Conservation (phyloP, 768 basidiomycete species). For the Pulveroboletus sp. region DNA sequence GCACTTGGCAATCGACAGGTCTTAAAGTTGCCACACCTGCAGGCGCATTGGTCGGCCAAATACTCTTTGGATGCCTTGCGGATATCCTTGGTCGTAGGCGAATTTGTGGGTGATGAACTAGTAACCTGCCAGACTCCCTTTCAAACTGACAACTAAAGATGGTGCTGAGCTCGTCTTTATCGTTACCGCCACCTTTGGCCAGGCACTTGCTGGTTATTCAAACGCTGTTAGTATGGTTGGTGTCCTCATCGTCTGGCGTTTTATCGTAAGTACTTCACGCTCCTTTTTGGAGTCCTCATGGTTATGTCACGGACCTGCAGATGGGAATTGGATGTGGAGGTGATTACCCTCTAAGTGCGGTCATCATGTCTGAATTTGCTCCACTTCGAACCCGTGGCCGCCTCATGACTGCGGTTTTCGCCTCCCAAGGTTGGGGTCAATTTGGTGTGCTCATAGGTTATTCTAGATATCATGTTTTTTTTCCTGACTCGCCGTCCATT, state of each 20-base stretch:
- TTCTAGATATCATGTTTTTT: background rate
- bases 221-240: conserved; percentile 62
- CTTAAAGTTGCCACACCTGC: conserved; percentile 73
- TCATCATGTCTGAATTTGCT: conserved; percentile 89
- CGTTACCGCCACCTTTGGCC: conserved; percentile 70
- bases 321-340: conserved; percentile 84
- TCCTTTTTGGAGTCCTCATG: background rate
- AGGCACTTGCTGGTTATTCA: conserved; percentile 64
- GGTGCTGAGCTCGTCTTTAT: conserved; percentile 65
- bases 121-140: background rate
- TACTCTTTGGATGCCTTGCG: conserved; percentile 74
- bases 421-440: conserved; percentile 87
- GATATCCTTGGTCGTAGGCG: conserved; percentile 70
- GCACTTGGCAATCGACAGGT: conserved; percentile 64
- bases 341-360: conserved; percentile 77
- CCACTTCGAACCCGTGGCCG: conserved; percentile 71
- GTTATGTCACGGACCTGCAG: conserved; percentile 24
- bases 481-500: background rate
- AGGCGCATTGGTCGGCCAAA: conserved; percentile 67
- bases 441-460: conserved; percentile 43
- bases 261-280: conserved; percentile 42
- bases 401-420: conserved; percentile 85
- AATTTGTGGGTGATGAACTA: conserved; percentile 55
- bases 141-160: conserved; percentile 28
- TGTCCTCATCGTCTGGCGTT: conserved; percentile 78